Evolutionary conservation across 805 yeast species (phyloP), one percentile per base, ranked within the genome.

Genomic region (Candida dendrica): DNA sequence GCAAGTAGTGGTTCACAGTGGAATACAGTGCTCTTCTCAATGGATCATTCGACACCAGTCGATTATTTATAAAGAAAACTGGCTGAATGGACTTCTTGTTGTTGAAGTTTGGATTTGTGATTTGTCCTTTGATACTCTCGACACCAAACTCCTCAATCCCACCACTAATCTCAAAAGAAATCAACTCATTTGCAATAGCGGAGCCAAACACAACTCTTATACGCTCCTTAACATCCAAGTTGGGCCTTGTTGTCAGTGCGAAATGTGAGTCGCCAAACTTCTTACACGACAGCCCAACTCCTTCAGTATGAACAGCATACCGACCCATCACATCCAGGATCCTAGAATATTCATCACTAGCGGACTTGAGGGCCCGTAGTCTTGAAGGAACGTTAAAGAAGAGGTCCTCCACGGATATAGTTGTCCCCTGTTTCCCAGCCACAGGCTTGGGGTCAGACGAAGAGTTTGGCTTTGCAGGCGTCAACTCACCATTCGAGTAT

Each of bases 391-490:
- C 77, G 56, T 91, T 93, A 65, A 81, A 93, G 55, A 93, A 93
- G 42, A 93, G 65, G 58, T 93, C 96, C 58, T 89, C 96, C 6
- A 89, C 95, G 0, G 74, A 60, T 24, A 93, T 75, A 46, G 81
- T 87, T 0, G 98, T 93, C 0, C 98, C 98, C 37, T 71, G 74
- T 46, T 75, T 81, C 0, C 98, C 97, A 0, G 98, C 98, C 1
- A 77, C 71, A 0, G 95, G 87, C 47, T 71, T 72, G 0, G 89
- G 87, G 2, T 70, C 76, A 3, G 65, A 55, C 3, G 57, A 34
- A 0, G 50, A 60, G 4, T 63, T 65, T 3, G 66, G 58, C 43
- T 67, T 71, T 1, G 70, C 54, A 2, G 75, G 70, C 3, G 69
- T 58, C 45, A 84, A 60, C 36, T 69, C 71, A 1, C 97, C 97